These are phyloP conservation scores for Dillenia suffruticosa DNA, from an alignment of 164 flowering plant genomes.

Conservation along the genomic window DNA sequence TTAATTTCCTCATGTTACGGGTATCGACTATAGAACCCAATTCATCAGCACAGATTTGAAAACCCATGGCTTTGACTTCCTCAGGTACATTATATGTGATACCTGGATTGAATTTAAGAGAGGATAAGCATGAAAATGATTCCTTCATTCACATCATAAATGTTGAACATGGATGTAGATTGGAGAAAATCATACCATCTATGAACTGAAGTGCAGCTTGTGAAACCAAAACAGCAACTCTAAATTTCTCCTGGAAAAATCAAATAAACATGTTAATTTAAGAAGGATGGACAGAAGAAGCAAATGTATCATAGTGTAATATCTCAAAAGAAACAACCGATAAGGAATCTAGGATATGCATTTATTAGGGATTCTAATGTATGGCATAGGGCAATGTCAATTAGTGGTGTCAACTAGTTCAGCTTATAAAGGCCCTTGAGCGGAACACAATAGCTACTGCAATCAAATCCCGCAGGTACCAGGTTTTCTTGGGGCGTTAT, in stretches of 20 bases:
- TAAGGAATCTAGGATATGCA: too few species aligned
- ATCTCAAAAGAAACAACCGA: too few species aligned
- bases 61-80: constrained; percentile 78
- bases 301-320: too few species aligned
- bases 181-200: constrained; percentile 42
- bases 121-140: constrained; percentile 8
- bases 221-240: constrained; percentile 91
- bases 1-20: constrained; percentile 70
- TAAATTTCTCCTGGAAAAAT: constrained; percentile 69
- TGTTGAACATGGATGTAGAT: neutral
- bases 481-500: too few species aligned
- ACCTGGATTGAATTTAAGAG: constrained; percentile 32
- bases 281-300: neutral
- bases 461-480: too few species aligned
- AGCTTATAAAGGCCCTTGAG: too few species aligned
- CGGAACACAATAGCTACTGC: too few species aligned
- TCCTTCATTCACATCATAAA: neutral
- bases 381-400: too few species aligned
- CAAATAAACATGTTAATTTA: constrained; percentile 1
- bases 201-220: constrained; percentile 98
- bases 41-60: constrained; percentile 80
- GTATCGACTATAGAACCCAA: constrained; percentile 83
- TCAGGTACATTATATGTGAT: constrained; percentile 60
- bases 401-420: too few species aligned
- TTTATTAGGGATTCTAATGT: too few species aligned